phyloP scores from a whole-genome alignment of 2,329 filamentous ascomycete species.

The Chaetomium sp. region DNA sequence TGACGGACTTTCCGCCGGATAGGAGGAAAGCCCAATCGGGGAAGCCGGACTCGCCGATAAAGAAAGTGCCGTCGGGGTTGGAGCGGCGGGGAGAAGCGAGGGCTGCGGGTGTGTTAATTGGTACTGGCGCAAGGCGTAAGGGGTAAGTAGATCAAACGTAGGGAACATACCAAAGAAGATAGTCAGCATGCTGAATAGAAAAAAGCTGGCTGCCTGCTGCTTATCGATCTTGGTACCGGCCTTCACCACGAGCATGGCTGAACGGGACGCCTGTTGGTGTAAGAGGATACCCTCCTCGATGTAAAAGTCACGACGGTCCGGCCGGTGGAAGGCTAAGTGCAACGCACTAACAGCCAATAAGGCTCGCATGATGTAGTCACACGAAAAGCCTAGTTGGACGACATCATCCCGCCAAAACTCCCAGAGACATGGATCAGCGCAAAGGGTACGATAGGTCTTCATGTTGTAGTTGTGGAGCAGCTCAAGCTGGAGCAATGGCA shows the following conservation, averaged over 20 bases:
- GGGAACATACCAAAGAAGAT: conserved; percentile 26
- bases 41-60: conserved; percentile 26
- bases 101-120: conserved; percentile 4
- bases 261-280: conserved; percentile 27
- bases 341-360: conserved; percentile 44
- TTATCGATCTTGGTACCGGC: conserved; percentile 11
- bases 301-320: conserved; percentile 34
- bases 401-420: conserved; percentile 42
- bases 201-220: conserved; percentile 19
- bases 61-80: conserved; percentile 25
- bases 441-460: conserved; percentile 42
- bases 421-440: conserved; percentile 34
- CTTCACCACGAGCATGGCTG: conserved; percentile 26
- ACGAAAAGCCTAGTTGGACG: conserved; percentile 40
- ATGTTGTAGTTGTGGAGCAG: conserved; percentile 48
- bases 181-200: conserved; percentile 30
- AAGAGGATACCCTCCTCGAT: conserved; percentile 25
- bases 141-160: background rate
- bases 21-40: conserved; percentile 30
- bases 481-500: conserved; percentile 42
- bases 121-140: background rate
- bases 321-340: conserved; percentile 39
- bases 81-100: conserved; percentile 27
- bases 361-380: conserved; percentile 42
- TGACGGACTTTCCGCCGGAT: conserved; percentile 25